Percentiles rank a stretch among this genome's conserved stretches.
phyloP scores from a whole-genome alignment of 192 early-diverging fungal species.

The Coemansia furcata region DNA sequence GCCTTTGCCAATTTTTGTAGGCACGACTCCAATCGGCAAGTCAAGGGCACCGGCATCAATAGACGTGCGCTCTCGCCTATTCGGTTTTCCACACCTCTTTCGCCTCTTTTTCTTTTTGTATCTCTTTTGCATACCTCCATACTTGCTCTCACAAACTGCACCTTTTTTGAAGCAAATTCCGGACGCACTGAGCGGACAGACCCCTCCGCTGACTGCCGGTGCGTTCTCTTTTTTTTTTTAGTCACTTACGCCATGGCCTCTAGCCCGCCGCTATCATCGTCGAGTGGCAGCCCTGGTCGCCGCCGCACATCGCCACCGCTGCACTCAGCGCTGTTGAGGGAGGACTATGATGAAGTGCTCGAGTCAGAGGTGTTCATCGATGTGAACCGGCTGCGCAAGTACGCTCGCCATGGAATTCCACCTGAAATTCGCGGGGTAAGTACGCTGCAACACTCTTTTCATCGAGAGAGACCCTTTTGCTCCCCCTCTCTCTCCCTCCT shows the following conservation, averaged over 20 bases:
- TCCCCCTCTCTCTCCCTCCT: neutral
- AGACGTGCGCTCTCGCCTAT: neutral
- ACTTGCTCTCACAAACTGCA: neutral
- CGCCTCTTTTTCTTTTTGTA: neutral
- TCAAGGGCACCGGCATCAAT: neutral
- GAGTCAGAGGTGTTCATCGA: constrained; percentile 82
- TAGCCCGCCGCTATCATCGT: constrained; percentile 49
- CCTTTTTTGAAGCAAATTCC: neutral
- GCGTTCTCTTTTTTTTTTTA: neutral
- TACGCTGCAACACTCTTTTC: neutral
- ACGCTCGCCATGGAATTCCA: constrained; percentile 79
- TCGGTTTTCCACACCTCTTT: neutral
- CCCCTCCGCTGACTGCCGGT: constrained; percentile 1
- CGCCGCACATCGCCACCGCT: constrained; percentile 46
- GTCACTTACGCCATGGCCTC: constrained; percentile 24
- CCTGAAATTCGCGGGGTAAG: constrained; percentile 69
- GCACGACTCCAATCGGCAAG: neutral
- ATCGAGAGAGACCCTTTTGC: neutral
- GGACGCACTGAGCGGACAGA: constrained; percentile 2
- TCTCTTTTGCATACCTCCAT: neutral
- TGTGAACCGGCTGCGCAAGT: constrained; percentile 71
- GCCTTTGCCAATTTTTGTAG: neutral
- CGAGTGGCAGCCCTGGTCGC: constrained; percentile 40
- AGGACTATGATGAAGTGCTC: constrained; percentile 72
- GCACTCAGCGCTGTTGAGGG: constrained; percentile 47